Conservation (phyloP, 192 early-diverging fungal genomes). For the Gryganskiella cystojenkinii region DNA sequence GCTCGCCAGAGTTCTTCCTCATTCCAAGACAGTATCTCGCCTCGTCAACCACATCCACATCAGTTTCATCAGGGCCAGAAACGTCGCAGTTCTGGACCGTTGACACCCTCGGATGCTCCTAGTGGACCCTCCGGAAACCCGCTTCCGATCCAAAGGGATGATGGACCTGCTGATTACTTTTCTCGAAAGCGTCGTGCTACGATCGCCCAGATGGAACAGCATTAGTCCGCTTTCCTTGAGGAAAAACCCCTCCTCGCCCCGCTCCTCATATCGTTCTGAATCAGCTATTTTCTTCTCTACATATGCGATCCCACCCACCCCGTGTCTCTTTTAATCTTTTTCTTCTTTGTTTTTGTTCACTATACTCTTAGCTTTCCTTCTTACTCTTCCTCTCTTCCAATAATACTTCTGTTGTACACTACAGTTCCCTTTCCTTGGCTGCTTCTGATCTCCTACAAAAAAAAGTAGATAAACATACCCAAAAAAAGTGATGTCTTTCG, state of each 20-base stretch:
- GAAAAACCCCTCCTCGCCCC: too few species aligned
- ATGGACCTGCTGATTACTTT: conserved; percentile 21
- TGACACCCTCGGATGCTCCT: conserved; percentile 14
- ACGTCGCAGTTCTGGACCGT: conserved; percentile 29
- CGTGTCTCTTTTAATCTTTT: not conserved
- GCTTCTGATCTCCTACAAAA: too few species aligned
- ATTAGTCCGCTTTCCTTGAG: too few species aligned
- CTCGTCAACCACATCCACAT: not conserved
- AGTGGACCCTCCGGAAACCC: conserved; percentile 14
- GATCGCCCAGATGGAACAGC: conserved; percentile 31
- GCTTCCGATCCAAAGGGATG: conserved; percentile 23
- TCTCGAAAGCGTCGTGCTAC: conserved; percentile 44
- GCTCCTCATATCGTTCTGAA: too few species aligned
- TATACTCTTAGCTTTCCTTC: not conserved
- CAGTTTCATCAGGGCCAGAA: conserved; percentile 15
- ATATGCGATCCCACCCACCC: too few species aligned
- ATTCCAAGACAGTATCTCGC: not conserved
- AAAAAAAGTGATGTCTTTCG: too few species aligned
- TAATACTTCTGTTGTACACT: too few species aligned
- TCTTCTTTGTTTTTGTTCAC: not conserved
- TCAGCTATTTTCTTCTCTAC: too few species aligned
- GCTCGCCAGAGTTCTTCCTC: not conserved
- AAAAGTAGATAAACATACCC: too few species aligned
- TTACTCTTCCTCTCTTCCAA: not conserved
- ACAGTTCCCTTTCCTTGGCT: too few species aligned